A percentile compares a stretch with the other conserved stretches of the same genome.
These are phyloP conservation scores for Whalleya microplaca DNA, from an alignment of 2,329 filamentous ascomycete genomes.

Conservation along the genomic window DNA sequence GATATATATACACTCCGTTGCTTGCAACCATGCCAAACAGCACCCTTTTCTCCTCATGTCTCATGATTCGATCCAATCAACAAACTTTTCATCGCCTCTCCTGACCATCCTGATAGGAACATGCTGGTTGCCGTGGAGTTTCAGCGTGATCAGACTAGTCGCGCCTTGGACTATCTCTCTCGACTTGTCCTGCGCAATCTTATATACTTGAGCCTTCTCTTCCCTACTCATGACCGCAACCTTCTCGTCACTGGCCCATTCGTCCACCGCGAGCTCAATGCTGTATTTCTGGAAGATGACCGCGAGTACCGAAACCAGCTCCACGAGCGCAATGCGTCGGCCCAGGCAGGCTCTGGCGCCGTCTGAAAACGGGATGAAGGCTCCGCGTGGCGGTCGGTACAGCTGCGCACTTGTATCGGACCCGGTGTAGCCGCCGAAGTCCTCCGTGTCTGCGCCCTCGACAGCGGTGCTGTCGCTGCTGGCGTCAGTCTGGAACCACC, in stretches of 20 bases:
- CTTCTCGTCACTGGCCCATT: constrained; percentile 60
- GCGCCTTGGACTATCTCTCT: constrained; percentile 57
- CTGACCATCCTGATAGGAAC: constrained; percentile 71
- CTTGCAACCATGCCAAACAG: background rate
- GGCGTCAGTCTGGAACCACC: constrained; percentile 62
- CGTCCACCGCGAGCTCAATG: constrained; percentile 71
- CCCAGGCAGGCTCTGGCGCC: constrained; percentile 62
- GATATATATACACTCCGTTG: constrained; percentile 4
- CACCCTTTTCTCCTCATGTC: background rate
- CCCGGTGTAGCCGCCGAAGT: constrained; percentile 62
- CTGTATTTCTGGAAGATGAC: constrained; percentile 63
- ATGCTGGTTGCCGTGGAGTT: constrained; percentile 61
- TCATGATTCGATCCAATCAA: constrained; percentile 38
- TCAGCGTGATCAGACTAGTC: constrained; percentile 70
- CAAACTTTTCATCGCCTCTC: constrained; percentile 72
- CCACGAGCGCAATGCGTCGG: constrained; percentile 61
- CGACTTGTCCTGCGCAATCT: constrained; percentile 60
- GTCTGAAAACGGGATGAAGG: constrained; percentile 62
- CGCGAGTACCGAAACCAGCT: constrained; percentile 59
- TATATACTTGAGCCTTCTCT: constrained; percentile 59
- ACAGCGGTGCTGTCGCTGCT: constrained; percentile 11
- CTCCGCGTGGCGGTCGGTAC: constrained; percentile 61
- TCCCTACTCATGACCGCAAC: constrained; percentile 52
- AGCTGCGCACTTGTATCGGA: constrained; percentile 64
- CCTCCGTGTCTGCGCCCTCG: constrained; percentile 49